Conservation (phyloP, 1,284 basidiomycete genomes). For the Neolentinus lepideus region DNA sequence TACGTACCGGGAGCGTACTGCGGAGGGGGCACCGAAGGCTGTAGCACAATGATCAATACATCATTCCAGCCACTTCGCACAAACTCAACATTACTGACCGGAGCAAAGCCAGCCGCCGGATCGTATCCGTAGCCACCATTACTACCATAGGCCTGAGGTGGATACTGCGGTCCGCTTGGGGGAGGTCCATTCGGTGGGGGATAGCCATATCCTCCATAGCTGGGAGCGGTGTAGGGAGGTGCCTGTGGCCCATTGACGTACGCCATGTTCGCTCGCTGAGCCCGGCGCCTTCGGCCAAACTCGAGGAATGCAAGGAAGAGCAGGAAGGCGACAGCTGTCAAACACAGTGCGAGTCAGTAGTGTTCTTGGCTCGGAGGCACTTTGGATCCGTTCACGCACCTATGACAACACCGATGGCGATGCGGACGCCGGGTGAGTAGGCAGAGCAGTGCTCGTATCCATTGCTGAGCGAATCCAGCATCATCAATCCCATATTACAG, state of each 20-base stretch:
- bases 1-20: conserved; percentile 7
- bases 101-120: conserved; percentile 14
- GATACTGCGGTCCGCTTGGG: conserved; percentile 14
- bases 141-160: conserved; percentile 13
- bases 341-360: background rate
- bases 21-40: conserved; percentile 10
- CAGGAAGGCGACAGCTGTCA: background rate
- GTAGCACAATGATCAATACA: background rate
- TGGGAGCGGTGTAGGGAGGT: conserved; percentile 4
- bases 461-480: background rate
- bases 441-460: background rate
- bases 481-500: background rate
- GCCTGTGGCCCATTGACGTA: background rate
- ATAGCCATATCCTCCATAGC: conserved; percentile 4
- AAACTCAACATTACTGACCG: conserved; percentile 14
- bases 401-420: background rate
- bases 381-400: background rate
- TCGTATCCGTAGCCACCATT: conserved; percentile 9
- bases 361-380: background rate
- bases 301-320: background rate
- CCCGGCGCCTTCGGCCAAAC: background rate
- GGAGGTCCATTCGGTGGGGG: background rate
- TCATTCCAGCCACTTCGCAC: background rate
- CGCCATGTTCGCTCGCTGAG: background rate
- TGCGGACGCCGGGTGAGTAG: background rate